Percentiles rank a stretch among this genome's conserved stretches.
Evolutionary conservation across 176 grass and related monocot genomes (phyloP).

Genomic region (Typha latifolia): DNA sequence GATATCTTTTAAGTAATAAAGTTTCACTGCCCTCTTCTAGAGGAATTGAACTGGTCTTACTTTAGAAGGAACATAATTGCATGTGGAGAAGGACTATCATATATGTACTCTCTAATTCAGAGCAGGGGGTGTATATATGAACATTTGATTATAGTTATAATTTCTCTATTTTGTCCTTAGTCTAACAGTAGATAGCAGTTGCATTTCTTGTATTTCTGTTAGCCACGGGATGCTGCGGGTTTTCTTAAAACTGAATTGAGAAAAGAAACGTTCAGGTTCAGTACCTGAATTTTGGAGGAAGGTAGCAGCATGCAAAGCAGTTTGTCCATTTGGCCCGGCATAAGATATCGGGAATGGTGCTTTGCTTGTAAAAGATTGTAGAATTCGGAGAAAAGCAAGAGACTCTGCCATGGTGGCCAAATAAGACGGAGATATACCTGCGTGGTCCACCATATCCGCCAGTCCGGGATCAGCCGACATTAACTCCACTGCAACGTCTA

Average conservation of each 20-base stretch:
- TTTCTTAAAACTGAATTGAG: neutral
- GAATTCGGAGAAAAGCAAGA: neutral
- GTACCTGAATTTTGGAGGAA: neutral
- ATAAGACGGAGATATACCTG: constrained; percentile 26
- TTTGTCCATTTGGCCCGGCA: constrained; percentile 19
- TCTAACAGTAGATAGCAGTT: too few species aligned
- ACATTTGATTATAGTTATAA: too few species aligned
- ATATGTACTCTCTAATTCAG: too few species aligned
- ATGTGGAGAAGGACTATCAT: too few species aligned
- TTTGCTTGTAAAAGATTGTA: neutral
- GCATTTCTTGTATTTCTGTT: too few species aligned
- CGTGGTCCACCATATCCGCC: neutral
- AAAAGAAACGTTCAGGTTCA: neutral
- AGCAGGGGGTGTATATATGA: too few species aligned
- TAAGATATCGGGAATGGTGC: constrained; percentile 1
- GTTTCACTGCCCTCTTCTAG: too few species aligned
- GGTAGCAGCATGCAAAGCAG: constrained; percentile 28
- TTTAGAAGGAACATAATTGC: too few species aligned
- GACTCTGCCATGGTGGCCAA: constrained; percentile 7
- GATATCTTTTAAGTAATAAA: too few species aligned
- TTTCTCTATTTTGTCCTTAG: too few species aligned
- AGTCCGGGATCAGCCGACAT: constrained; percentile 4
- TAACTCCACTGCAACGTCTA: neutral
- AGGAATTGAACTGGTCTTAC: too few species aligned
- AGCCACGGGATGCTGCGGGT: neutral